Base-by-base conservation (phyloP, 1,139 yeast genomes). In the Candida sp. region DNA sequence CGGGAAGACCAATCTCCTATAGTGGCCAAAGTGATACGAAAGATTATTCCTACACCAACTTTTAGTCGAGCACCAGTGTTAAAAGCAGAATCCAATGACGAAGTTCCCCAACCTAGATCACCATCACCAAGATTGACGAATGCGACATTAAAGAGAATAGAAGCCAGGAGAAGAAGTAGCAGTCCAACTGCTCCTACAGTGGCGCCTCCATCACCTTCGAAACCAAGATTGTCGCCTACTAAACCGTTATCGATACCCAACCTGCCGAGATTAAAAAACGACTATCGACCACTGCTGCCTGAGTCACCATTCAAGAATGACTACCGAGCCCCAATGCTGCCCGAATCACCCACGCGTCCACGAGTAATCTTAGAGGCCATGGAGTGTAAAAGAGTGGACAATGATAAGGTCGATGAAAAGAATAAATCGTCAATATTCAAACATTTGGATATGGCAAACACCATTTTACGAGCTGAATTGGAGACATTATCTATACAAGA, bases 101-200 rank as follows among this genome's bases (percentile, higher is more conserved):
- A 37, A n/a, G 22, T 30, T 5, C 9, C 9, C 11, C 43, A 37
- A 7, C 34, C 37, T 4, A 29, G 40, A n/a, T 50, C 58, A 7
- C 53, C 57, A 4, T 49, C 57, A 3, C 59, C 63, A 1, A 53
- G 54, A 33, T 49, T 59, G 12, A 54, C 68, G 0, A 50, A 57
- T 11, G 73, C 73, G 4, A 68, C 72, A 1, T 51, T 65, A 33
- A 65, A 58, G 40, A 49, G 73, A 39, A 52, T 66, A 5, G 71
- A 64, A 46, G 63, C 68, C 30, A 57, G 53, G 33, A 49, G 40
- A 27, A 33, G 32, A 5, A 38, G 23, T n/a, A 29, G 22, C 15
- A 35, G 15, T 22, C 34, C 40, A 7, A 42, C 34, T 11, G 33
- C 40, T 15, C 34, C 40, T 9, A 43, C 42, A 36, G 48, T 38